Conservation (phyloP, 129 eudicot species). For the Apium graveolens region DNA sequence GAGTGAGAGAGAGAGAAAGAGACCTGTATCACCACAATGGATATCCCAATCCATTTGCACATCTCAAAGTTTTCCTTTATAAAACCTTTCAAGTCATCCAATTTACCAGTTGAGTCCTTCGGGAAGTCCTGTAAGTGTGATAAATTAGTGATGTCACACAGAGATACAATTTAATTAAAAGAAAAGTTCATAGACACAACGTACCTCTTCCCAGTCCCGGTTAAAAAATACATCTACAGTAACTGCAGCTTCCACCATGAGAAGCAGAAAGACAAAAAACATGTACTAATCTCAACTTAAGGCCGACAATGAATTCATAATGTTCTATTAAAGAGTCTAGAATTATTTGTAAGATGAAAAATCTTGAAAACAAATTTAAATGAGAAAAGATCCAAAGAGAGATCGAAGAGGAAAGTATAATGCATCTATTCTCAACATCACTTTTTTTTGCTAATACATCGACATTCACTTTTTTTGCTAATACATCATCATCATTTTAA, state of each 20-base stretch:
- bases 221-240: conserved; percentile 69
- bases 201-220: conserved; percentile 75
- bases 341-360: neutral
- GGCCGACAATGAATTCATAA: conserved; percentile 21
- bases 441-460: neutral
- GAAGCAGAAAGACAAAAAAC: conserved; percentile 52
- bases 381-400: neutral
- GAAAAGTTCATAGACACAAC: neutral
- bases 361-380: neutral
- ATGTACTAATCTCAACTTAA: conserved; percentile 52
- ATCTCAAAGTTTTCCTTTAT: conserved; percentile 56
- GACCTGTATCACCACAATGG: conserved; percentile 64
- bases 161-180: neutral
- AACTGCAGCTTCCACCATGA: conserved; percentile 77
- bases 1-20: conserved; percentile 4
- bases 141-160: neutral
- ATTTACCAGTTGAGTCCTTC: conserved; percentile 63
- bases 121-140: conserved; percentile 68
- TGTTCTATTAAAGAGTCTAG: neutral
- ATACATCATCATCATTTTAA: neutral
- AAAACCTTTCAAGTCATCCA: conserved; percentile 53
- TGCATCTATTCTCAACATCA: neutral
- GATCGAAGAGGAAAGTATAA: too few species aligned
- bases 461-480: neutral
- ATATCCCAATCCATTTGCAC: conserved; percentile 85